These are phyloP conservation scores for Saturnispora saitoi DNA, from an alignment of 805 yeast genomes.

Conservation along the genomic window DNA sequence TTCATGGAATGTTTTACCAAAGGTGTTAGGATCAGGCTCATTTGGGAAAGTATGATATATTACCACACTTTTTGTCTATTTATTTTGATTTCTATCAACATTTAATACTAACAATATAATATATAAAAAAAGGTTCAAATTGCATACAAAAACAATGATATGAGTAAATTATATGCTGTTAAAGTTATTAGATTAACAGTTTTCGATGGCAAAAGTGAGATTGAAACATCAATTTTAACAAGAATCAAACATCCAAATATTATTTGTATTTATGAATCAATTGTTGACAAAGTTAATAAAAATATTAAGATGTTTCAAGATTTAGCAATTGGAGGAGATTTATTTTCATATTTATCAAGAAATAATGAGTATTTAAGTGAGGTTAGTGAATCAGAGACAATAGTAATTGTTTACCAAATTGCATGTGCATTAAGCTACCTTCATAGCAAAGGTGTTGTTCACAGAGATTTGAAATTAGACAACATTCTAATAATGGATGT, in stretches of 20 bases:
- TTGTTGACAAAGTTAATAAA: slow-evolving; percentile 65
- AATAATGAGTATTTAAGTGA: slow-evolving; percentile 37
- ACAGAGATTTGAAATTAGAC: slow-evolving; percentile 59
- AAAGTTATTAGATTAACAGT: slow-evolving; percentile 27
- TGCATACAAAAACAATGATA: slow-evolving; percentile 22
- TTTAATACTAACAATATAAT: slow-evolving; percentile 8
- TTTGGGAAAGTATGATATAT: slow-evolving; percentile 42
- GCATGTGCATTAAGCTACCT: slow-evolving; percentile 47
- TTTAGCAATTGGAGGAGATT: slow-evolving; percentile 93
- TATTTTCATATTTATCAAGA: slow-evolving; percentile 79
- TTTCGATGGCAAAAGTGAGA: slow-evolving; percentile 25
- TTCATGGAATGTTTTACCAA: slow-evolving; percentile 36
- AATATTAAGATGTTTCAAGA: slow-evolving; percentile 88
- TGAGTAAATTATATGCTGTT: slow-evolving; percentile 37
- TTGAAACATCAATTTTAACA: slow-evolving; percentile 45
- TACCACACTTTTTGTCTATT: slow-evolving; percentile 3
- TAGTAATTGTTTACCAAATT: slow-evolving; percentile 48
- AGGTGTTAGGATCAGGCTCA: slow-evolving; percentile 45
- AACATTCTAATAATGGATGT: slow-evolving; percentile 52
- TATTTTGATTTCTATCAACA: neutral
- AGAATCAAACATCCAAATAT: slow-evolving; percentile 84
- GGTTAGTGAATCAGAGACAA: slow-evolving; percentile 45
- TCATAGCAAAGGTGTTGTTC: slow-evolving; percentile 47
- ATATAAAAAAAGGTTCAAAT: slow-evolving; percentile 25
- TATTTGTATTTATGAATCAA: slow-evolving; percentile 65